Conservation (phyloP, 495 filamentous ascomycete species). For the Aspergillus campestris region DNA sequence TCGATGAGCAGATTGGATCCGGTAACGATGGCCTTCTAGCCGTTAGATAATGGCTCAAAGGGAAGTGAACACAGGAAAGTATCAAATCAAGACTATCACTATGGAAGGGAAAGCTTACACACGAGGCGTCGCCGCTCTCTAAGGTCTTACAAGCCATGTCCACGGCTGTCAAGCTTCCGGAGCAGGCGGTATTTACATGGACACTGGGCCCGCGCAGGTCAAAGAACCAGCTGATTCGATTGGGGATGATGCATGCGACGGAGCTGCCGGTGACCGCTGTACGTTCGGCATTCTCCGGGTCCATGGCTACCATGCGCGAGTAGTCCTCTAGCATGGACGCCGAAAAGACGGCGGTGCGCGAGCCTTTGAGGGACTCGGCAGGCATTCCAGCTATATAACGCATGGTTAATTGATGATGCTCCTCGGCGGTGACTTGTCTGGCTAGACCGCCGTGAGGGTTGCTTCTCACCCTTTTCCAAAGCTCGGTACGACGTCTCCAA, state of each 20-base stretch:
- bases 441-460: not conserved
- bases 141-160: slow-evolving; percentile 35
- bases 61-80: too few species aligned
- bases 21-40: slow-evolving; percentile 13
- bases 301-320: slow-evolving; percentile 1
- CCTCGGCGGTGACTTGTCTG: not conserved
- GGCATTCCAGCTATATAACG: slow-evolving; percentile 7
- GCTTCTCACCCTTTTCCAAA: slow-evolving; percentile 34
- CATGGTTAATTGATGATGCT: too few species aligned
- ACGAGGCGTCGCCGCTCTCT: slow-evolving; percentile 11
- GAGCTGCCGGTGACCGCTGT: slow-evolving; percentile 3
- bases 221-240: slow-evolving; percentile 41
- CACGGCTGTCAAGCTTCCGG: slow-evolving; percentile 33
- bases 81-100: too few species aligned
- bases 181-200: slow-evolving; percentile 43
- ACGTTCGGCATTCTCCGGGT: slow-evolving; percentile 3
- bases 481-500: slow-evolving; percentile 51
- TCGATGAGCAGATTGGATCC: slow-evolving; percentile 22
- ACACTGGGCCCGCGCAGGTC: slow-evolving; percentile 35
- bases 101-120: not conserved
- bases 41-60: not conserved
- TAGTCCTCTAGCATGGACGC: slow-evolving; percentile 5
- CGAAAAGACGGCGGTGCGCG: slow-evolving; percentile 12
- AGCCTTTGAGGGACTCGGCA: slow-evolving; percentile 6
- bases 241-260: slow-evolving; percentile 13